A percentile compares a stretch with the other conserved stretches of the same genome.
Evolutionary conservation across 306 rosid species (phyloP).

Genomic region (Vigna mungo): DNA sequence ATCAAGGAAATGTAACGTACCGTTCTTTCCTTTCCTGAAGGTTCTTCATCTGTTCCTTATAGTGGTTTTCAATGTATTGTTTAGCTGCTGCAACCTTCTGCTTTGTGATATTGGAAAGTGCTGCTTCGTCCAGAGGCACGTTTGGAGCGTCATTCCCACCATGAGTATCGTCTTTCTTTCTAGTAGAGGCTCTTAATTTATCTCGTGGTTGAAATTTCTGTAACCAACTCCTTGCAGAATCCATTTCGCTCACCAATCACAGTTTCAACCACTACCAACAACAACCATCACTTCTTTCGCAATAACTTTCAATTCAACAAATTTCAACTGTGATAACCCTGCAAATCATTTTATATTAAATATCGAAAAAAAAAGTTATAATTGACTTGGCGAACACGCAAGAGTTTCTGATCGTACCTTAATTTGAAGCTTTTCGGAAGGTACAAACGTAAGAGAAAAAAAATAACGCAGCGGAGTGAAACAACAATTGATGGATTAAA

Average conservation of each 20-base stretch:
- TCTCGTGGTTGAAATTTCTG: constrained; percentile 90
- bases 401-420: not conserved
- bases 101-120: constrained; percentile 74
- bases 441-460: not conserved
- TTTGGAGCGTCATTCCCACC: constrained; percentile 49
- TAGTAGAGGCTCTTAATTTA: constrained; percentile 57
- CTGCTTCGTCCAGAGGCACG: constrained; percentile 54
- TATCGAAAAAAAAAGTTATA: not conserved
- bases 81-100: constrained; percentile 93
- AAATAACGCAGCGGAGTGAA: not conserved
- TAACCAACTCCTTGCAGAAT: constrained; percentile 93
- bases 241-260: constrained; percentile 53
- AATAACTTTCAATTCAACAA: constrained; percentile 24
- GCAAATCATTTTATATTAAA: not conserved
- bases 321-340: constrained; percentile 21
- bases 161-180: constrained; percentile 58
- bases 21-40: constrained; percentile 93
- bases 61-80: constrained; percentile 94
- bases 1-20: constrained; percentile 41
- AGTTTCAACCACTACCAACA: constrained; percentile 37
- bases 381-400: not conserved
- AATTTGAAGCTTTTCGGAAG: constrained; percentile 27
- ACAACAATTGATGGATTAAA: not conserved
- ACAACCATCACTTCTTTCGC: constrained; percentile 34
- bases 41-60: constrained; percentile 95